Percentiles rank a stretch among this genome's conserved stretches.
Conservation (phyloP, 371 early-diverging fungal genomes). For the Mortierella sp. region DNA sequence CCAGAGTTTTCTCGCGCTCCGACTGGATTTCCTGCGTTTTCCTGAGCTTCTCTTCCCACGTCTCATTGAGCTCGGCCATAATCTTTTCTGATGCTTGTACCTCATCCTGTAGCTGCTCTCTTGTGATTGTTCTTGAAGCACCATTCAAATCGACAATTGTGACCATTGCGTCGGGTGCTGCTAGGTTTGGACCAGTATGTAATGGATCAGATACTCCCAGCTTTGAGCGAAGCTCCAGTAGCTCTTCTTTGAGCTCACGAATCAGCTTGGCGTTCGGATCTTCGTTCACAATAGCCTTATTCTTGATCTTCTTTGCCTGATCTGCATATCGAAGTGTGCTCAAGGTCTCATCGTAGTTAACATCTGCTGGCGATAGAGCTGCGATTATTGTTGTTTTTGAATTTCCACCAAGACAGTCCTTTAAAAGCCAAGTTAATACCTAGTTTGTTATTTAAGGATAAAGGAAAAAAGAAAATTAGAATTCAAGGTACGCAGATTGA, state of each 20-base stretch:
- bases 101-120: conserved; percentile 81
- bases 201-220: conserved; percentile 74
- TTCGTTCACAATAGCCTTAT: conserved; percentile 93
- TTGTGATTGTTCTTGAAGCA: conserved; percentile 64
- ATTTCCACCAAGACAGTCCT: conserved; percentile 94
- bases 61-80: conserved; percentile 83
- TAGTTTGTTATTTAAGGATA: conserved; percentile 18
- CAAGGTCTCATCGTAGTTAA: conserved; percentile 86
- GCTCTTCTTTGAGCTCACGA: conserved; percentile 89
- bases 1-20: conserved; percentile 81
- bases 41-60: conserved; percentile 88
- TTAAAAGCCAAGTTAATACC: conserved; percentile 94
- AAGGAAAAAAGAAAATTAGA: too few species aligned
- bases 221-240: conserved; percentile 74
- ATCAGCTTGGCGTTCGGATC: conserved; percentile 90
- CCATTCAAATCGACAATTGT: conserved; percentile 67
- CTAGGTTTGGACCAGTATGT: conserved; percentile 50
- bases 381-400: conserved; percentile 96
- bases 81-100: conserved; percentile 90
- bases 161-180: conserved; percentile 49
- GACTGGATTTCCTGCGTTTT: conserved; percentile 82
- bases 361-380: conserved; percentile 83
- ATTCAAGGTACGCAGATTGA: neutral
- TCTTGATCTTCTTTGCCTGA: conserved; percentile 93
- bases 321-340: conserved; percentile 97